Evolutionary conservation across 2,329 filamentous ascomycete species (phyloP).

Genomic region (Tolypocladium amazonense): DNA sequence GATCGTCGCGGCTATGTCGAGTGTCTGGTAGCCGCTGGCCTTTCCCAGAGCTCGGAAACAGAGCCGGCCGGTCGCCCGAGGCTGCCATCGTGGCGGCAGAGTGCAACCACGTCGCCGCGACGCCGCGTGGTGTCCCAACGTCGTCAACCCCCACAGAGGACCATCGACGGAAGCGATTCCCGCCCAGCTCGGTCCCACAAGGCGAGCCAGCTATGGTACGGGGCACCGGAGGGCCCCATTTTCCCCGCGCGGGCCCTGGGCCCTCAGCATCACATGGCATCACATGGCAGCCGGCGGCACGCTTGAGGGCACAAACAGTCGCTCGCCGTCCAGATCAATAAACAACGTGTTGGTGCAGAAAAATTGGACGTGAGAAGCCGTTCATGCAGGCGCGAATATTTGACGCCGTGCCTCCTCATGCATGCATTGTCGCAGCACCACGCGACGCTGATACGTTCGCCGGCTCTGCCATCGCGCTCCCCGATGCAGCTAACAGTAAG

Average conservation of each 20-base stretch:
- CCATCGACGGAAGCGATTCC: background rate
- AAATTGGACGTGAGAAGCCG: background rate
- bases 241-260: background rate
- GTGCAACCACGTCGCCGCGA: background rate
- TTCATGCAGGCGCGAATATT: background rate
- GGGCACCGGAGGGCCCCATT: background rate
- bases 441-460: background rate
- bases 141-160: background rate
- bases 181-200: background rate
- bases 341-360: background rate
- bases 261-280: background rate
- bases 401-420: background rate
- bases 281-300: background rate
- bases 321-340: background rate
- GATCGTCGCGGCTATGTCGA: background rate
- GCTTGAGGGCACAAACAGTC: background rate
- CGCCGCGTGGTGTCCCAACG: background rate
- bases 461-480: background rate
- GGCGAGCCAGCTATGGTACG: background rate
- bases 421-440: background rate
- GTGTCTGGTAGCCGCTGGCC: background rate
- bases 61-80: background rate
- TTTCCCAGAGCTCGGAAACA: background rate
- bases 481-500: background rate
- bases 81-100: background rate